Evolutionary conservation across 345 rosid genomes (phyloP).

Genomic region (Conringia planisiliqua): DNA sequence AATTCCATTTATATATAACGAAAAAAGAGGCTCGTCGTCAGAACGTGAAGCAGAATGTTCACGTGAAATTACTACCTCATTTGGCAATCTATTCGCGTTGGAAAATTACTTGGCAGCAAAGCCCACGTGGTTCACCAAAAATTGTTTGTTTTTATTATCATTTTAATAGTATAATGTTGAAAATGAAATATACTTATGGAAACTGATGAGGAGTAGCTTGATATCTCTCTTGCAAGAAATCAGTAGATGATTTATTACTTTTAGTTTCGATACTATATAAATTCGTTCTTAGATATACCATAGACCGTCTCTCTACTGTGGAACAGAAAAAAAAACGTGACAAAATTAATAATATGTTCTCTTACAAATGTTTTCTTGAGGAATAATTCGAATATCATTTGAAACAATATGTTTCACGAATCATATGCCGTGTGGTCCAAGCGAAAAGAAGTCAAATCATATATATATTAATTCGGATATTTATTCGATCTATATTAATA

Average conservation of each 20-base stretch:
- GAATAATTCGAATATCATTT: background rate
- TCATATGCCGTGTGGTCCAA: constrained; percentile 30
- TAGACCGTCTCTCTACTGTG: background rate
- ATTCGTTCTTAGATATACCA: background rate
- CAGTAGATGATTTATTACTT: background rate
- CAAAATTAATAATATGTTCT: background rate
- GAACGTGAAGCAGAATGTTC: constrained; percentile 28
- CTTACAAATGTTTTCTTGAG: background rate
- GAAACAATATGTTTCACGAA: constrained; percentile 5
- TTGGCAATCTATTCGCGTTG: constrained; percentile 17
- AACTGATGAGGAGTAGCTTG: background rate
- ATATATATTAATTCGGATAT: background rate
- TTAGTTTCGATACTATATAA: background rate
- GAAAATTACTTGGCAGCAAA: constrained; percentile 16
- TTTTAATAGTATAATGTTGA: background rate
- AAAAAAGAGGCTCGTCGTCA: background rate
- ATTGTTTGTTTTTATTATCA: background rate
- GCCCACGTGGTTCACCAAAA: constrained; percentile 5
- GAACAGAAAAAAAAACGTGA: constrained; percentile 5
- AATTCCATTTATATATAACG: background rate
- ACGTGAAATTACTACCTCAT: constrained; percentile 24
- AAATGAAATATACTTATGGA: background rate
- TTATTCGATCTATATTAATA: background rate
- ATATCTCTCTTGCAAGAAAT: background rate
- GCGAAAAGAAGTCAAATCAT: background rate